These are phyloP conservation scores for Podosphaera xanthii DNA, from an alignment of 2,329 filamentous ascomycete genomes.

Conservation along the genomic window DNA sequence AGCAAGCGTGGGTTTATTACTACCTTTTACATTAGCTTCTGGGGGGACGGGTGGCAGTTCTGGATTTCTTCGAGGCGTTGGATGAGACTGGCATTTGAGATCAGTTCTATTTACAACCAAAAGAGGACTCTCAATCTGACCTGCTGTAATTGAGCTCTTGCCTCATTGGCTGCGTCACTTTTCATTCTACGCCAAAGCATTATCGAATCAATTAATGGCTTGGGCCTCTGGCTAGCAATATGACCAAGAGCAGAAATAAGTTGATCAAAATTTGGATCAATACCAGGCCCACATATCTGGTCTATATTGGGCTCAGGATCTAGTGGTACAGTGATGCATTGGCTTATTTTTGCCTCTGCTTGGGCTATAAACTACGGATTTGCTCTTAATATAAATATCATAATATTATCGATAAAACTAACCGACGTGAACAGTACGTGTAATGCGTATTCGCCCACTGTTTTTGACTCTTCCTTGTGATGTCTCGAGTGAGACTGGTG, in stretches of 20 bases:
- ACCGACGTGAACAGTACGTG: slow-evolving; percentile 90
- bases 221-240: slow-evolving; percentile 83
- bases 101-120: background rate
- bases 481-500: slow-evolving; percentile 38
- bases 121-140: slow-evolving; percentile 5
- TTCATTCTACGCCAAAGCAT: slow-evolving; percentile 97
- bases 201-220: slow-evolving; percentile 84
- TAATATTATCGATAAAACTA: slow-evolving; percentile 16
- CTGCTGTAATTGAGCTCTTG: slow-evolving; percentile 34
- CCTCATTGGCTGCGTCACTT: slow-evolving; percentile 63
- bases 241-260: slow-evolving; percentile 82
- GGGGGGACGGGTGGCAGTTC: slow-evolving; percentile 27
- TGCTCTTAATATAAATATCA: slow-evolving; percentile 15
- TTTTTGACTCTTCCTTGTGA: slow-evolving; percentile 57
- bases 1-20: slow-evolving; percentile 16
- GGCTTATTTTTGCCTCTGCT: slow-evolving; percentile 87
- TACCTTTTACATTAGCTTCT: slow-evolving; percentile 7
- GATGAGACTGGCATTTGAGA: slow-evolving; percentile 5
- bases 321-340: slow-evolving; percentile 59
- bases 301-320: slow-evolving; percentile 72
- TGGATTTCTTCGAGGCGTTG: slow-evolving; percentile 46
- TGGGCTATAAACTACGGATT: slow-evolving; percentile 57
- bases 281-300: slow-evolving; percentile 69
- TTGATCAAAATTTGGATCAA: slow-evolving; percentile 78
- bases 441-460: slow-evolving; percentile 90